Evolutionary conservation across 2,329 filamentous ascomycete species (phyloP), one percentile per base, ranked within the genome.

Genomic region (Lasiodiplodia sp.): DNA sequence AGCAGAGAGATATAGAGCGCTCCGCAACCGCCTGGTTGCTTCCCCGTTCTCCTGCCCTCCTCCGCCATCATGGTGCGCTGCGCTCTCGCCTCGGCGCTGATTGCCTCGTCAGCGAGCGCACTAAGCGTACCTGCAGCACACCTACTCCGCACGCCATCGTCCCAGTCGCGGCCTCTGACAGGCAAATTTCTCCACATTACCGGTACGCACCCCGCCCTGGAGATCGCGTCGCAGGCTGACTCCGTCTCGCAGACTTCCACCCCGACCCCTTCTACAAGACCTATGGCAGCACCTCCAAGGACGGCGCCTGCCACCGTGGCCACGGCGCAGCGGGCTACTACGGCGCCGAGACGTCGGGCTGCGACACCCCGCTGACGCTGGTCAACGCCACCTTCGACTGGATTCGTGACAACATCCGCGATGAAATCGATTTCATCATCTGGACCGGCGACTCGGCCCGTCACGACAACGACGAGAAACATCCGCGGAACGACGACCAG

Each of bases 401-500:
- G 95, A 91, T 99, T 64, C 85, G 88, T 55, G 86, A 89, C 53
- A 90, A 97, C 74, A 76, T 97, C 69, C 91, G 87, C 76, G 91
- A 94, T 76, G 81, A 90, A 3, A 87, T 97, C 71, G 94, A 97
- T 79, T 97, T 97, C 77, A 90, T 97, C 62, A 84, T 97, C 60
- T 97, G 94, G 94, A 97, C 94, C 1, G 94, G 94, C 72, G 94
- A 97, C 79, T 95, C 91, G 38, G 93, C 92, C 23, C 88, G 94
- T 72, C 94, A 97, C 80, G 94, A 97, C 79, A 95, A 91, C 78
- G 94, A 97, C 77, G 92, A 95, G 78, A 81, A 87, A 58, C 85
- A 92, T 40, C 95, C 95, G 14, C 91, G 96, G 72, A 92, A 86
- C 47, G 85, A 89, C 51, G 84, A 87, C 52, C 90, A 97, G 77